These are phyloP conservation scores for Pittosporum tobira DNA, from an alignment of 129 eudicot species.

Conservation along the genomic window DNA sequence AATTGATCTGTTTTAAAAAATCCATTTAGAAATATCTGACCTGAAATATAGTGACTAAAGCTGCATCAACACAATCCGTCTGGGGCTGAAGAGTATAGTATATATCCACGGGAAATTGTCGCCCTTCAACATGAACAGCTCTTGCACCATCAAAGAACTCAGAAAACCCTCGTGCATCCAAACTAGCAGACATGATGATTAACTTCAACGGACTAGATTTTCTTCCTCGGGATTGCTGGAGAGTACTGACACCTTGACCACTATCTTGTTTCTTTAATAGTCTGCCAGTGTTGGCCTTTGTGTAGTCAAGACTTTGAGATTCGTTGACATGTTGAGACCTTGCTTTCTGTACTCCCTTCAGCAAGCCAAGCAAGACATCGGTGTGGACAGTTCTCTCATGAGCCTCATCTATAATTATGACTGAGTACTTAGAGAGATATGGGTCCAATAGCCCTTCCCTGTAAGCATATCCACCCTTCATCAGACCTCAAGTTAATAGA, in stretches of 20 bases:
- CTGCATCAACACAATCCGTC: conserved; percentile 83
- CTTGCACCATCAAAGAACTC: conserved; percentile 91
- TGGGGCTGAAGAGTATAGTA: conserved; percentile 71
- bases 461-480: conserved; percentile 18
- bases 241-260: conserved; percentile 15
- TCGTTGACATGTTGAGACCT: conserved; percentile 37
- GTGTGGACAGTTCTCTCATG: conserved; percentile 98
- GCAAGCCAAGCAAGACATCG: conserved; percentile 83
- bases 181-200: conserved; percentile 93
- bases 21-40: conserved; percentile 15
- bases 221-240: conserved; percentile 26
- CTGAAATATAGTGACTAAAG: conserved; percentile 85
- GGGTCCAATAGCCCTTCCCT: conserved; percentile 98
- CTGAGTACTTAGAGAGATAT: conserved; percentile 73
- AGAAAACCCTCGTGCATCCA: conserved; percentile 85
- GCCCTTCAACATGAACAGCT: conserved; percentile 91
- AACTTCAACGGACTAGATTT: conserved; percentile 61
- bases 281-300: conserved; percentile 23
- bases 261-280: conserved; percentile 26
- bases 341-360: conserved; percentile 64
- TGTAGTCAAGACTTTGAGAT: conserved; percentile 7
- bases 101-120: conserved; percentile 89
- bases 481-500: conserved; percentile 7
- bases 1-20: too few species aligned
- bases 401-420: conserved; percentile 93